These are phyloP conservation scores for Lycium ferocissimum DNA, from an alignment of 257 asterid genomes.

Conservation along the genomic window DNA sequence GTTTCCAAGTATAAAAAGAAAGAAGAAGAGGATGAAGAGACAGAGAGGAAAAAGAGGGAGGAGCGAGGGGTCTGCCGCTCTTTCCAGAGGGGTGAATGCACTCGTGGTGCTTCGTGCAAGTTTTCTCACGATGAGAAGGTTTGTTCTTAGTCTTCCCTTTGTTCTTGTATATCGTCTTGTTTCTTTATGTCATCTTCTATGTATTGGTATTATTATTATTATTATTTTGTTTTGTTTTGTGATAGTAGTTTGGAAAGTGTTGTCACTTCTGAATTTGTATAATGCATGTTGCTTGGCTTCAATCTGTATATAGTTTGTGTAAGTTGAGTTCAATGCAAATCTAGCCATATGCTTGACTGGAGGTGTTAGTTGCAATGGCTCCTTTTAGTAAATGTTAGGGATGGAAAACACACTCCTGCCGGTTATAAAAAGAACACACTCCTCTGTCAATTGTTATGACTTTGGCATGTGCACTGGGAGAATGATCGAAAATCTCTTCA, in stretches of 20 bases:
- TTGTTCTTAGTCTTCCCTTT: constrained; percentile 19
- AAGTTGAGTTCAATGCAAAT: neutral
- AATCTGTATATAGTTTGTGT: neutral
- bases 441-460: neutral
- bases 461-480: neutral
- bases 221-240: neutral
- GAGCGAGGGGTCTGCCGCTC: constrained; percentile 96
- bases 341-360: neutral
- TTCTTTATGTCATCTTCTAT: neutral
- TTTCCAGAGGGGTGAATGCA: constrained; percentile 88
- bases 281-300: neutral
- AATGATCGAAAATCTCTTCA: neutral
- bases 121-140: constrained; percentile 95
- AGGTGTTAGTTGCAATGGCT: neutral
- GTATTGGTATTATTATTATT: neutral
- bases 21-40: constrained; percentile 97
- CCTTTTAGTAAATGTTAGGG: neutral
- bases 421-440: neutral
- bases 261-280: neutral
- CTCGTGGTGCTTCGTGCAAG: constrained; percentile 85
- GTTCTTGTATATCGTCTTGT: neutral
- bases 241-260: neutral
- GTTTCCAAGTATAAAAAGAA: constrained; percentile 75
- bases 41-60: constrained; percentile 83
- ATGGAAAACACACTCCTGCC: neutral